phyloP scores from a whole-genome alignment of 208 protist species.

The Wallacemonas rigidus region DNA sequence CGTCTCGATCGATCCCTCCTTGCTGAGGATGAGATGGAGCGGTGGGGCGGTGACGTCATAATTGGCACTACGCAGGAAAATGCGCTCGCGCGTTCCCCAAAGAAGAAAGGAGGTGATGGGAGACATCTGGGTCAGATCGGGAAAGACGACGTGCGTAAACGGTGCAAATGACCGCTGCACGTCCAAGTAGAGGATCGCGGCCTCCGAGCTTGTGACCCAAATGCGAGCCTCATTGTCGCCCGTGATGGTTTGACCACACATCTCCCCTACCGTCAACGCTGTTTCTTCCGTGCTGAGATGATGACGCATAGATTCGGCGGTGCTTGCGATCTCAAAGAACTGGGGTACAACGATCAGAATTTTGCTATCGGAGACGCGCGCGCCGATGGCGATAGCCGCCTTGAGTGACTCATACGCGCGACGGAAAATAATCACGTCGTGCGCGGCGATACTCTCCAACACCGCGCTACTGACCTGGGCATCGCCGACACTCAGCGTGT shows the following conservation, averaged over 20 bases:
- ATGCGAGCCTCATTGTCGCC: slow-evolving; percentile 42
- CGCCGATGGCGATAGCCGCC: slow-evolving; percentile 26
- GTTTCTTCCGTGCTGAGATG: slow-evolving; percentile 17
- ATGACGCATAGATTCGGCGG: slow-evolving; percentile 45
- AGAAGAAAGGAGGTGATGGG: slow-evolving; percentile 70
- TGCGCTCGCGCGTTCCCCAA: slow-evolving; percentile 62
- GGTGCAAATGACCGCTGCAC: slow-evolving; percentile 60
- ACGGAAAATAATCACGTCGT: slow-evolving; percentile 24
- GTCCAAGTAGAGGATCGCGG: slow-evolving; percentile 71
- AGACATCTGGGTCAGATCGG: slow-evolving; percentile 55
- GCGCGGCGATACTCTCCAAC: slow-evolving; percentile 29
- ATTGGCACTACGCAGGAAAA: slow-evolving; percentile 52
- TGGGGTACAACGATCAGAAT: slow-evolving; percentile 85
- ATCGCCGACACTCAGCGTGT: slow-evolving; percentile 46
- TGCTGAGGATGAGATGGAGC: slow-evolving; percentile 46
- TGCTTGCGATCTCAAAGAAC: slow-evolving; percentile 68
- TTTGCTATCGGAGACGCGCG: slow-evolving; percentile 23
- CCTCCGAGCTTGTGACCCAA: slow-evolving; percentile 86
- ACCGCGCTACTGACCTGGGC: slow-evolving; percentile 44
- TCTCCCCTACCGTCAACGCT: slow-evolving; percentile 48
- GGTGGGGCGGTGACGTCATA: slow-evolving; percentile 35
- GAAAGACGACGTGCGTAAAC: slow-evolving; percentile 87
- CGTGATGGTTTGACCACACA: slow-evolving; percentile 62
- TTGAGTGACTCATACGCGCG: slow-evolving; percentile 26
- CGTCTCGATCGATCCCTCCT: slow-evolving; percentile 32